Conservation (phyloP, 164 flowering plant genomes). For the Annona cherimola region DNA sequence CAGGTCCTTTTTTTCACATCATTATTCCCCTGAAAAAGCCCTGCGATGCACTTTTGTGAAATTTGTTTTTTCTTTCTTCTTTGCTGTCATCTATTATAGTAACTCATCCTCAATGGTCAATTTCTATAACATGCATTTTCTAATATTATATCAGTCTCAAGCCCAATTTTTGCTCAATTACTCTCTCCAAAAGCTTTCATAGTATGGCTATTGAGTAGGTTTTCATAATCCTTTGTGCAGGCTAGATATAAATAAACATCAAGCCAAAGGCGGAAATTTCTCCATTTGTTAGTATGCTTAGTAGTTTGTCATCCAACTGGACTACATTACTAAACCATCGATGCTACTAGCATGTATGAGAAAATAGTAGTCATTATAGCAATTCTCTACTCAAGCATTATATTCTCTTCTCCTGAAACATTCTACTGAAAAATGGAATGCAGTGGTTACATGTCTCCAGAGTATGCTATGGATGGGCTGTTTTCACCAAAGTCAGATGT, state of each 20-base stretch:
- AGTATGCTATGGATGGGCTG: conserved; percentile 46
- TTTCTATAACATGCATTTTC: too few species aligned
- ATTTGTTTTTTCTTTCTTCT: not conserved
- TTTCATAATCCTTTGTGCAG: too few species aligned
- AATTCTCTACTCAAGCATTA: not conserved
- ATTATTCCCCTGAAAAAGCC: too few species aligned
- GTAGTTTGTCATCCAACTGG: not conserved
- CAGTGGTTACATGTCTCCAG: conserved; percentile 62
- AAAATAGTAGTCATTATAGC: not conserved
- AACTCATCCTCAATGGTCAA: too few species aligned
- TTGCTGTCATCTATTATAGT: too few species aligned
- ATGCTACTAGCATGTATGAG: not conserved
- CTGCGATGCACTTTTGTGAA: not conserved
- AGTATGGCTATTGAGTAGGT: too few species aligned
- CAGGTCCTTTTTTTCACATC: too few species aligned
- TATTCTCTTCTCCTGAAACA: not conserved
- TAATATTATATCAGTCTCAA: too few species aligned
- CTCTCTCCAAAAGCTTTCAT: too few species aligned
- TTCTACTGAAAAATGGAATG: not conserved
- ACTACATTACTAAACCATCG: not conserved
- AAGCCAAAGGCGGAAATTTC: not conserved
- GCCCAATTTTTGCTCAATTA: too few species aligned
- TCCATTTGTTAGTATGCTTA: not conserved
- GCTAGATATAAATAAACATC: not conserved
- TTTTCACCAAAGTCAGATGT: conserved; percentile 52